Base-by-base conservation (phyloP, 2,329 filamentous ascomycete species). In the Geosmithia morbida region DNA sequence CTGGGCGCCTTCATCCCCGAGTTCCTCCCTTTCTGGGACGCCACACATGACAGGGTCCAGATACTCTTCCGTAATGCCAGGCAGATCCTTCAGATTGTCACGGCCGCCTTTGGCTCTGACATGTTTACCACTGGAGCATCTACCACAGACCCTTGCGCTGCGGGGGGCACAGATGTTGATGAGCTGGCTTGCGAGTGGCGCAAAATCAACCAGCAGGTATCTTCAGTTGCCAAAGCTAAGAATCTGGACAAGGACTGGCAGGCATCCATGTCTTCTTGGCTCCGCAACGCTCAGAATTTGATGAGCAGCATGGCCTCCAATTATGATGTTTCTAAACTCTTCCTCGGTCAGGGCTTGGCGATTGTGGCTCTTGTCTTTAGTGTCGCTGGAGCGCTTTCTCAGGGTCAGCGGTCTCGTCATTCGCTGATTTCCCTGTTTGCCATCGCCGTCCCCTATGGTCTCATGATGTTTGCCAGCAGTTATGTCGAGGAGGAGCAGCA, bases 401-500 rank as follows among this genome's bases (percentile, higher is more conserved):
- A 41, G 13, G 29, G 22, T 10, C 13, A 16, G 16, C 11, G 13
- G 14, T 29, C 20, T 16, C 11, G 42, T n/a, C 2, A 19, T 30
- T 37, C 30, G 1, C 19, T 42, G n/a, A 3, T 42, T 3, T 37
- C 46, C n/a, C 26, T 43, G 18, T 37, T 67, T 3, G 51, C 73
- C 2, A 67, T 80, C 29, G 75, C 75, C 1, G 44, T 81, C 0
- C 62, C 75, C 0, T 95, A 97, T 58, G 80, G 82, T 1, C 61
- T 78, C 39, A 94, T 96, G 79, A 97, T 97, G 89, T 97, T 97
- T 65, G 90, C 89, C 10, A 95, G 87, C 60, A 97, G 89, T 58
- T 98, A 92, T 61, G 87, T 98, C 2, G 92, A 98, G 63, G 92
- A 98, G 65, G 92, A 98, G 62, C 92, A 98, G 45, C 87, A 97